These are phyloP conservation scores for Waltergamsia citrina DNA, from an alignment of 2,329 filamentous ascomycete genomes.

Conservation along the genomic window DNA sequence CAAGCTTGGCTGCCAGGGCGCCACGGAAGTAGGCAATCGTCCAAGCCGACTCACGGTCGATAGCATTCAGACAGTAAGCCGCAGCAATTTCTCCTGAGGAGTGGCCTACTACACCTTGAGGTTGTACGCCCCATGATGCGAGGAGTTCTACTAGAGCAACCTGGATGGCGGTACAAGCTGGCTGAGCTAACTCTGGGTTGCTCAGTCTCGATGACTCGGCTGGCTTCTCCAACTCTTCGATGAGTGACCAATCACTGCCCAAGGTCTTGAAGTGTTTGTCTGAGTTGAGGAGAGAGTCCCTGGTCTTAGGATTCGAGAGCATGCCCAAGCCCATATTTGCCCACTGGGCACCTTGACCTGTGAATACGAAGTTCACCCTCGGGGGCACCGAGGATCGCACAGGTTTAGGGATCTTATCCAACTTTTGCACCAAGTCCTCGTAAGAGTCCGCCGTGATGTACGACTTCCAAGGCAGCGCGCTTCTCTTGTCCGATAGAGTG, in stretches of 20 bases:
- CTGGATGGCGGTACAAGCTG: constrained; percentile 25
- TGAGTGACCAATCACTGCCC: constrained; percentile 5
- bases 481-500: not conserved
- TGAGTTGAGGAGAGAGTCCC: too few relatives aligned
- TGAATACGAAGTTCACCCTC: constrained; percentile 17
- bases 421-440: not conserved
- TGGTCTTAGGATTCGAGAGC: too few relatives aligned
- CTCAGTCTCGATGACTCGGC: not conserved
- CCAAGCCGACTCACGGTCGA: constrained; percentile 8
- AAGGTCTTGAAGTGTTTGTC: too few relatives aligned
- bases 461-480: not conserved
- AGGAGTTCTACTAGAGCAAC: constrained; percentile 29
- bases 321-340: constrained; percentile 9
- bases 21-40: constrained; percentile 5
- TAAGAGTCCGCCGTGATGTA: too few relatives aligned
- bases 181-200: constrained; percentile 13
- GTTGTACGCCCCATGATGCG: constrained; percentile 14
- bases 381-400: constrained; percentile 13
- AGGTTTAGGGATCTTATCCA: too few relatives aligned
- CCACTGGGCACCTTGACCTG: constrained; percentile 17
- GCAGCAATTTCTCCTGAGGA: constrained; percentile 30
- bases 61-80: constrained; percentile 19
- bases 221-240: constrained; percentile 2
- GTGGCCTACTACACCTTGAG: constrained; percentile 24
- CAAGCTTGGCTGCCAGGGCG: constrained; percentile 5